Evolutionary conservation across 2,329 filamentous ascomycete genomes (phyloP).

Genomic region (Chrysosporium keratinophilum): DNA sequence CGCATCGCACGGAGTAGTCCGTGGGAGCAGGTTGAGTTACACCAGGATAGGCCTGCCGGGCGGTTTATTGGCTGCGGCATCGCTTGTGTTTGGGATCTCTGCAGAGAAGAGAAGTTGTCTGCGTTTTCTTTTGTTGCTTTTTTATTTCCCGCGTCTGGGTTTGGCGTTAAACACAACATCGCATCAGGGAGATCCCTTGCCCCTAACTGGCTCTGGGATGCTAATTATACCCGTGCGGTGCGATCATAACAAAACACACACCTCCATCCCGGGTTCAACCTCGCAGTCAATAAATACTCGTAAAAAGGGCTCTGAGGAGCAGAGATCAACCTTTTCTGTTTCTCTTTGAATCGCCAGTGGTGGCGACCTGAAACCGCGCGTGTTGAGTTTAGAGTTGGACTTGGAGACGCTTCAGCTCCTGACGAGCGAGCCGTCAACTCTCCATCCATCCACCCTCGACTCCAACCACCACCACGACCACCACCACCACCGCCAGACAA

Average conservation of each 20-base stretch:
- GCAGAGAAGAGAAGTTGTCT: not conserved
- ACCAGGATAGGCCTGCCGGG: not conserved
- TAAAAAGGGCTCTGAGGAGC: no score
- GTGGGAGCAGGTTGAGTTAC: not conserved
- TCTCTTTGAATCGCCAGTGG: not conserved
- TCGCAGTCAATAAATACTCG: no score
- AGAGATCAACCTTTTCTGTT: not conserved
- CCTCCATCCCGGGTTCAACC: not conserved
- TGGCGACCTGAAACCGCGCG: constrained; percentile 4
- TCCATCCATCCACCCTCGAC: not conserved
- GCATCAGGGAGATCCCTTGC: not conserved
- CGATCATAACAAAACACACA: not conserved
- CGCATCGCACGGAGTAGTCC: no score
- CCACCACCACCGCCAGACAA: not conserved
- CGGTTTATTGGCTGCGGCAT: not conserved
- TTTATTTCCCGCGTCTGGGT: not conserved
- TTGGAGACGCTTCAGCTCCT: not conserved
- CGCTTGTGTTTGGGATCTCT: not conserved
- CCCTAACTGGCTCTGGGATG: not conserved
- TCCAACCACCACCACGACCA: not conserved
- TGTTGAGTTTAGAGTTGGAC: constrained; percentile 2
- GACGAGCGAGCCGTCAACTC: no score
- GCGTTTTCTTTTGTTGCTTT: not conserved
- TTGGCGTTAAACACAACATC: not conserved
- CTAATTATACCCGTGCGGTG: not conserved